These are phyloP conservation scores for Artemisia annua DNA, from an alignment of 129 eudicot species.

Conservation along the genomic window DNA sequence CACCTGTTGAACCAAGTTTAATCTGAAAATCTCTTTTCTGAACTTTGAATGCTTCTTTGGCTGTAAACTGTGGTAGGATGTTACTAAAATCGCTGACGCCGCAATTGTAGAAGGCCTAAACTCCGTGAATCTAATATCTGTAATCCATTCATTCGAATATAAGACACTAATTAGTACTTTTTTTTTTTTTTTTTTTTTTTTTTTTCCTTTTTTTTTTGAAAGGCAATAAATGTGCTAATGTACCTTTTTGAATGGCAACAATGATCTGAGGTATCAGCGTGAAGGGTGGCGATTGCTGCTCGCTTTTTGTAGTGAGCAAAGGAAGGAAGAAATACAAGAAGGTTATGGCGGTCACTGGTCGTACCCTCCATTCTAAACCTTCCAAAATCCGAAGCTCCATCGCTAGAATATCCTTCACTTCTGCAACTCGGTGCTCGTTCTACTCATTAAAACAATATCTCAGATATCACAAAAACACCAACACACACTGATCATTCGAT, in stretches of 20 bases:
- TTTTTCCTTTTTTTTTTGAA: no score
- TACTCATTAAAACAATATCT: neutral
- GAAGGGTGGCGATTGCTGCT: neutral
- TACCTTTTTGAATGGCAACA: constrained; percentile 26
- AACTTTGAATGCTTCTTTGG: constrained; percentile 3
- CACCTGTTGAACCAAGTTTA: constrained; percentile 1
- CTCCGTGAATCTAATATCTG: constrained; percentile 17
- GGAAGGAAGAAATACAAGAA: constrained; percentile 14
- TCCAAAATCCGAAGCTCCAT: constrained; percentile 26
- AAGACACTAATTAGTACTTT: neutral
- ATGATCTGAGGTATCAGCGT: constrained; percentile 11
- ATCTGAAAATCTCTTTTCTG: neutral
- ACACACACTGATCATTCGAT: neutral
- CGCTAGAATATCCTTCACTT: neutral
- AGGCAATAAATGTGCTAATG: neutral
- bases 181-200: neutral
- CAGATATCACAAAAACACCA: neutral
- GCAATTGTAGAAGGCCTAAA: constrained; percentile 28
- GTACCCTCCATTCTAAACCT: constrained; percentile 1
- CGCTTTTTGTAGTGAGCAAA: neutral
- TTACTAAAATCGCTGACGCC: constrained; percentile 14
- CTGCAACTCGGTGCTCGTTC: neutral
- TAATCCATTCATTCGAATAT: neutral
- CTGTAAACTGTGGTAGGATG: neutral
- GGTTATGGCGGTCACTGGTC: constrained; percentile 11